Base-by-base conservation (phyloP, 352 stramenopile genomes). In the Globisporangium perplexum region DNA sequence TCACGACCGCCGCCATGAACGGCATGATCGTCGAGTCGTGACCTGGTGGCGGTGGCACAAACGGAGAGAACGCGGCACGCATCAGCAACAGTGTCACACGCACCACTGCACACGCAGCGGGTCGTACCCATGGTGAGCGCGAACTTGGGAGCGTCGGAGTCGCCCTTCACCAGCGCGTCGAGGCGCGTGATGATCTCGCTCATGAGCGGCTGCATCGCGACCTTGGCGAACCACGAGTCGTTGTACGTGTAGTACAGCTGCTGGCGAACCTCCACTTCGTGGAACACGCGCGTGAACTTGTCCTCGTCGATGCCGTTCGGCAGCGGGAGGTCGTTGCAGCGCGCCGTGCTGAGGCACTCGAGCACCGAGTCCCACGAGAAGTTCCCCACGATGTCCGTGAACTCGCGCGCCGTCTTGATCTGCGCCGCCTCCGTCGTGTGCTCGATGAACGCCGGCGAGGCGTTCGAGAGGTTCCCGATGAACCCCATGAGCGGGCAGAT, bases 11-110 rank as follows among this genome's bases (percentile, higher is more conserved):
- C 28, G 84, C 80, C 30, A 94, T 57, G 44, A 94, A 80, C 17
- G 84, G 84, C 82, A 94, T 94, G 59, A 94, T 75, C 4, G 84
- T 94, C 62, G 82, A 92, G 65, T 94, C 84, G 44, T 94, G 84
- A 12, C 66, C 73, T 83, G 54, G 2, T 28, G 36, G 7, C 12
- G n/a, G n/a, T n/a, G n/a, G 14, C 33, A 12, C 33, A 12, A 39
- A n/a, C n/a, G n/a, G 10, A 24, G 14, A 33, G 14, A 48, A 7
- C 23, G 33, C 22, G 33, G 14, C 31, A 12, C 12, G 20, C 23
- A 26, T 22, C 12, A 12, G 11, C 1, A 23, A 49, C 44, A 49
- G 14, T 3, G 23, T 33, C 18, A 4, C 22, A 7, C 14, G 22
- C 10, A 47, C 7, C 2, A 12, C 31, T 36, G 31, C 28, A 35